phyloP scores from a whole-genome alignment of 1,284 basidiomycete species.

The Ceratorhiza oryzae-sativae region DNA sequence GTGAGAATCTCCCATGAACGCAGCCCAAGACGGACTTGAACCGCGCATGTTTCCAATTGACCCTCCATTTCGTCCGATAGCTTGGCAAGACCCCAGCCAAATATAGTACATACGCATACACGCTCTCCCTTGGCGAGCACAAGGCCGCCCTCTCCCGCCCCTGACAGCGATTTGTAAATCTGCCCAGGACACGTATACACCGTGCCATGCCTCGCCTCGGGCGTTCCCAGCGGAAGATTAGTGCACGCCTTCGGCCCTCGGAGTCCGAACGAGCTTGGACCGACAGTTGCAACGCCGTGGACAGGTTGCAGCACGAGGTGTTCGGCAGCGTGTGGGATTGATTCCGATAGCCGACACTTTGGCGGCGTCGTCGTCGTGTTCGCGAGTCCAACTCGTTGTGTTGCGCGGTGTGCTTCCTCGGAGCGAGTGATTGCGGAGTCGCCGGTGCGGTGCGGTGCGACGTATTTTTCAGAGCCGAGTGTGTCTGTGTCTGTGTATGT shows the following conservation, averaged over 20 bases:
- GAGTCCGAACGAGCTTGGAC: not conserved
- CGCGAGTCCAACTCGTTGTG: too few relatives aligned
- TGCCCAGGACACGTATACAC: slow-evolving; percentile 2
- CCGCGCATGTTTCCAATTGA: too few relatives aligned
- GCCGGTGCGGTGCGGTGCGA: too few relatives aligned
- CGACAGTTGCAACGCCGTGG: not conserved
- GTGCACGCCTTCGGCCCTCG: not conserved
- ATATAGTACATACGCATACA: not conserved
- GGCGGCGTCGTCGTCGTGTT: too few relatives aligned
- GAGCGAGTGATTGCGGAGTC: too few relatives aligned
- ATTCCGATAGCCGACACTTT: not conserved
- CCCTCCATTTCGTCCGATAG: not conserved
- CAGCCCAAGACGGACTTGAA: too few relatives aligned
- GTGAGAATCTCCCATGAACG: too few relatives aligned
- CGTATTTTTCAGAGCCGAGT: too few relatives aligned
- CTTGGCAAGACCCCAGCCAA: not conserved
- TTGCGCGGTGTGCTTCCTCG: too few relatives aligned
- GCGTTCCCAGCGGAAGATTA: too few relatives aligned
- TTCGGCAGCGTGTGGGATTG: not conserved
- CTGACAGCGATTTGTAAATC: not conserved
- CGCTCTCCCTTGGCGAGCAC: not conserved
- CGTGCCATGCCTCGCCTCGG: too few relatives aligned
- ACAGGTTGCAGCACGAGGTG: not conserved
- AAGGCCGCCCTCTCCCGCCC: not conserved
- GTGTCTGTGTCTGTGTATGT: too few relatives aligned